Base-by-base conservation (phyloP, 805 yeast species). In the Metschnikowia matae region DNA sequence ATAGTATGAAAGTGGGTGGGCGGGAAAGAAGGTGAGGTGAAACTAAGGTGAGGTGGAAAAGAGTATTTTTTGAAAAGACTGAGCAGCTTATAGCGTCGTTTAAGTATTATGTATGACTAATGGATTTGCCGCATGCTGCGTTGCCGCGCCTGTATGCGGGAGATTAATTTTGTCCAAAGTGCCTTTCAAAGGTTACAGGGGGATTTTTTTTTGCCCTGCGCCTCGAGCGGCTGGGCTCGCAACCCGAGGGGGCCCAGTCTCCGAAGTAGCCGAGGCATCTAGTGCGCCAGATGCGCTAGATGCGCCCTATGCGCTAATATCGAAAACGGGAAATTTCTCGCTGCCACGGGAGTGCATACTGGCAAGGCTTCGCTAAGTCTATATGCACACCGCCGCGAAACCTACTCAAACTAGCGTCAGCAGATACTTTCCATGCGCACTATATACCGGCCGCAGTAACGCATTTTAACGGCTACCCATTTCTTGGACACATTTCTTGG, bases 1-100 rank as follows among this genome's bases (percentile, higher is more conserved):
- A 54, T 55, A 35, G 60, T 59, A 57, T 29, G 41, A 23, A 14
- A 21, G 20, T 18, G 20, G n/a, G 6, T 21, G 26, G 23, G n/a
- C n/a, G n/a, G n/a, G n/a, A n/a, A n/a, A n/a, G n/a, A n/a, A n/a
- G n/a, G n/a, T n/a, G n/a, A n/a, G n/a, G n/a, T n/a, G n/a, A n/a
- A n/a, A n/a, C n/a, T n/a, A n/a, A n/a, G n/a, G n/a, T n/a, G n/a
- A n/a, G 14, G 50, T 3, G 4, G 32, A 6, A 33, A 3, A 14
- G n/a, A 7, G 21, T 35, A n/a, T 37, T 37, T 37, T 21, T 11
- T 10, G 32, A 18, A 21, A 23, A 21, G 18, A n/a, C 20, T 6
- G 29, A 23, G 20, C 21, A 15, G 20, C 42, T 29, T 35, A 11
- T 11, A 36, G 6, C 5, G 39, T 36, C n/a, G 39, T 17, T 36